Conservation (phyloP, 805 yeast genomes). For the Suhomyces prunicola region DNA sequence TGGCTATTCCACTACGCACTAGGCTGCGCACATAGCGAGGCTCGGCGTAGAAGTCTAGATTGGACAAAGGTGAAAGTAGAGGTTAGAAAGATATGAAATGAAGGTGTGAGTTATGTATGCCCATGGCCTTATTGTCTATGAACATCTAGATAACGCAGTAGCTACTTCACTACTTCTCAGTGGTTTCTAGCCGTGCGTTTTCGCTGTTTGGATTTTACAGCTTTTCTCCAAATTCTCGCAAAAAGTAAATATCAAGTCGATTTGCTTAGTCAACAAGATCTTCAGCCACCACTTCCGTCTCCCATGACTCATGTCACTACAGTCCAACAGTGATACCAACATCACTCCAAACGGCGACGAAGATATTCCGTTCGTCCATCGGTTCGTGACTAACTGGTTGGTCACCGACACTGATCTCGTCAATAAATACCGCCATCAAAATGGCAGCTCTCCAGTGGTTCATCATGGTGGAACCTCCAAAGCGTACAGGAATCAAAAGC, state of each 20-base stretch:
- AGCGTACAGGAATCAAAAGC: constrained; percentile 45
- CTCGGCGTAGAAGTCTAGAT: neutral
- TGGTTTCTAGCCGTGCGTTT: no score
- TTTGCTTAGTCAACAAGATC: neutral
- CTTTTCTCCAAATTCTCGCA: neutral
- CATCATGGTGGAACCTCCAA: constrained; percentile 3
- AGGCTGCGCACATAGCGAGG: no score
- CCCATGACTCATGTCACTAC: neutral
- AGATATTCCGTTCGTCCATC: constrained; percentile 3
- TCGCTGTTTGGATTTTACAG: neutral
- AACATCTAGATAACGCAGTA: no score
- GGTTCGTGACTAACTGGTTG: constrained; percentile 22
- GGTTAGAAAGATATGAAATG: no score
- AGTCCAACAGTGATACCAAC: constrained; percentile 2
- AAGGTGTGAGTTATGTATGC: no score
- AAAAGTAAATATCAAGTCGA: neutral
- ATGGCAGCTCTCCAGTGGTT: neutral
- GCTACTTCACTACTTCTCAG: no score
- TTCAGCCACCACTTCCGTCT: neutral
- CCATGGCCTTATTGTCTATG: no score
- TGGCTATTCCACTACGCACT: no score
- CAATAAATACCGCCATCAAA: neutral
- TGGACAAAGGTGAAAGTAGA: no score
- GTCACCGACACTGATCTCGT: constrained; percentile 20
- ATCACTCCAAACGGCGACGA: neutral